Percentiles rank a stretch among this genome's conserved stretches.
These are phyloP conservation scores for Heliamphora exappendiculata DNA, from an alignment of 148 eudicot species.

Conservation along the genomic window DNA sequence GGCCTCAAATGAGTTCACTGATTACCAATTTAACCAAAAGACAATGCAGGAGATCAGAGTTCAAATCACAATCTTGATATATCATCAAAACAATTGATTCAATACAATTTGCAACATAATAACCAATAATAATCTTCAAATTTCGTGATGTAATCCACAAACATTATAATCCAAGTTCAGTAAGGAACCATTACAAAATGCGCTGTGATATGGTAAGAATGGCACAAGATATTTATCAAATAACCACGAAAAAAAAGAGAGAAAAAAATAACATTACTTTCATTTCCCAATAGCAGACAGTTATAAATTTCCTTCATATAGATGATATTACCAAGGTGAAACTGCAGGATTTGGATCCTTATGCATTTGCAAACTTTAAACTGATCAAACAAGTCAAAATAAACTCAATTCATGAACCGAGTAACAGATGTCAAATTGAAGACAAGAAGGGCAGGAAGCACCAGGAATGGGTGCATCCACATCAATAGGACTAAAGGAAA, in stretches of 20 bases:
- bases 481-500: not conserved
- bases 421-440: not conserved
- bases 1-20: not conserved
- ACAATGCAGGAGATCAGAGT: not conserved
- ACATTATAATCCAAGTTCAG: not conserved
- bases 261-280: too few relatives aligned
- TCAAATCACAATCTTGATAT: not conserved
- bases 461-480: too few relatives aligned
- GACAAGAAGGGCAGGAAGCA: not conserved
- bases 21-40: not conserved
- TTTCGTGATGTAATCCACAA: not conserved
- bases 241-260: too few relatives aligned
- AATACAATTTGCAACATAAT: not conserved
- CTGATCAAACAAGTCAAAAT: not conserved
- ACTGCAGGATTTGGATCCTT: not conserved
- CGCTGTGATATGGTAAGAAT: not conserved
- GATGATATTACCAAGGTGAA: not conserved
- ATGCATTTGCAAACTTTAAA: not conserved
- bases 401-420: not conserved
- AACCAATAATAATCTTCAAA: not conserved
- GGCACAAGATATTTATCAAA: not conserved
- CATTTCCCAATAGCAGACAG: too few relatives aligned
- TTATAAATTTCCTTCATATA: not conserved
- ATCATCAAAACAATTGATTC: not conserved
- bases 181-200: not conserved